A percentile compares a stretch with the other conserved stretches of the same genome.
Evolutionary conservation across 768 basidiomycete species (phyloP).

Genomic region (Mycena vitilis): DNA sequence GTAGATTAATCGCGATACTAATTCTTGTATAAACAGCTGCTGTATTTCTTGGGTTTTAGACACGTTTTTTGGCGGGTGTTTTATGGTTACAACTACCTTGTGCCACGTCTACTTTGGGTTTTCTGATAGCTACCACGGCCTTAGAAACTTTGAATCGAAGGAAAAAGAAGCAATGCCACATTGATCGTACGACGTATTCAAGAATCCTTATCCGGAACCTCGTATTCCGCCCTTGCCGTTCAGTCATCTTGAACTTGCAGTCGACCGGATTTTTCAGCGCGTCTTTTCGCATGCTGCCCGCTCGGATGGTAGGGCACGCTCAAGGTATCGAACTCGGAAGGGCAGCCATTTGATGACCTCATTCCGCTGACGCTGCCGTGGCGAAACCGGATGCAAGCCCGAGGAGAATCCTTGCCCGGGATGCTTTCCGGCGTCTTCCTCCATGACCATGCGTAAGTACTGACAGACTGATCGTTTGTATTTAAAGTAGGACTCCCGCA

Average conservation of each 20-base stretch:
- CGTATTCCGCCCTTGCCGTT: too few relatives aligned
- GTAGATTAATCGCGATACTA: constrained; percentile 11
- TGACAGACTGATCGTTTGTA: background rate
- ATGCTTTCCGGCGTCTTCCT: too few relatives aligned
- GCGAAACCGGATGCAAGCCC: background rate
- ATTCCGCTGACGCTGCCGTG: background rate
- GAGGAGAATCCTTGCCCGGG: too few relatives aligned
- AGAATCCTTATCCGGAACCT: constrained; percentile 3
- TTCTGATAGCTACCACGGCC: too few relatives aligned
- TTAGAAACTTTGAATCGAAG: too few relatives aligned
- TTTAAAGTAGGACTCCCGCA: background rate
- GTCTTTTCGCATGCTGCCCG: background rate
- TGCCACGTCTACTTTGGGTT: too few relatives aligned
- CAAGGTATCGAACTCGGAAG: background rate
- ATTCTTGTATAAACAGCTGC: constrained; percentile 21
- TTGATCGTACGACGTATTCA: background rate
- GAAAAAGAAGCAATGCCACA: too few relatives aligned
- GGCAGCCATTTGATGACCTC: background rate
- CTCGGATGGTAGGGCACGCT: too few relatives aligned
- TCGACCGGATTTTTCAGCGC: background rate
- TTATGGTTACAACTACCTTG: background rate
- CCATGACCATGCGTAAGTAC: too few relatives aligned
- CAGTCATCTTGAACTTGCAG: too few relatives aligned
- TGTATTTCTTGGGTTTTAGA: constrained; percentile 9
- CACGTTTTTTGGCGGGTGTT: background rate